Evolutionary conservation across 2,329 filamentous ascomycete genomes (phyloP).

Genomic region (Hortaea sp.): DNA sequence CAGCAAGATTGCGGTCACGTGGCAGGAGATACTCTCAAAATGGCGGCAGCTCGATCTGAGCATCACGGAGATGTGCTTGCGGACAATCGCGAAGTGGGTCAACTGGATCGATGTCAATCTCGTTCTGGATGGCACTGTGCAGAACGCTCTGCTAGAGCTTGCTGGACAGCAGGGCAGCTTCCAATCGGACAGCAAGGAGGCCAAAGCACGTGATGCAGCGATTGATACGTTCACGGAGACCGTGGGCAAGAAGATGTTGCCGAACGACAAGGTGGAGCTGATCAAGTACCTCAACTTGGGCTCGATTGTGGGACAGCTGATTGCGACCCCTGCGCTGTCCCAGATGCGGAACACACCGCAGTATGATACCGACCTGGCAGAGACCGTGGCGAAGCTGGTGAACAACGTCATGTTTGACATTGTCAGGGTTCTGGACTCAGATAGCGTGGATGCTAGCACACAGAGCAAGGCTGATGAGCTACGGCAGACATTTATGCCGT

Average conservation of each 20-base stretch:
- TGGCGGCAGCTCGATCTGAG: slow-evolving; percentile 59
- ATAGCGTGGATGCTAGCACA: slow-evolving; percentile 50
- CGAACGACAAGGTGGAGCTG: slow-evolving; percentile 85
- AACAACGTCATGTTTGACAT: slow-evolving; percentile 84
- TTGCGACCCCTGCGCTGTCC: slow-evolving; percentile 69
- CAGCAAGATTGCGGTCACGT: slow-evolving; percentile 75
- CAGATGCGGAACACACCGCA: slow-evolving; percentile 70
- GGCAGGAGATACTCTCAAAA: slow-evolving; percentile 78
- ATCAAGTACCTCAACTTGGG: slow-evolving; percentile 83
- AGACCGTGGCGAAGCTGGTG: slow-evolving; percentile 89
- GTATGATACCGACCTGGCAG: slow-evolving; percentile 92
- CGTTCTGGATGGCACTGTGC: slow-evolving; percentile 81
- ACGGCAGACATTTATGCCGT: slow-evolving; percentile 72
- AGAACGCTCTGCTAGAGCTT: slow-evolving; percentile 74
- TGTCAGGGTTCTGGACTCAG: slow-evolving; percentile 72
- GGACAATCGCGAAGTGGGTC: slow-evolving; percentile 92
- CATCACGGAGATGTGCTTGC: slow-evolving; percentile 79
- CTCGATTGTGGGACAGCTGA: slow-evolving; percentile 75
- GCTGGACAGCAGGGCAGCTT: slow-evolving; percentile 60
- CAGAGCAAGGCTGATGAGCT: slow-evolving; percentile 69
- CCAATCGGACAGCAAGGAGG: slow-evolving; percentile 47
- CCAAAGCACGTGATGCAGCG: slow-evolving; percentile 78
- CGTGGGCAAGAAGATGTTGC: slow-evolving; percentile 95
- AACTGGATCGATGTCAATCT: slow-evolving; percentile 97
- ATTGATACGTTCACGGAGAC: slow-evolving; percentile 95